Base-by-base conservation (phyloP, 2,329 filamentous ascomycete genomes). In the Diplocarpon mali region DNA sequence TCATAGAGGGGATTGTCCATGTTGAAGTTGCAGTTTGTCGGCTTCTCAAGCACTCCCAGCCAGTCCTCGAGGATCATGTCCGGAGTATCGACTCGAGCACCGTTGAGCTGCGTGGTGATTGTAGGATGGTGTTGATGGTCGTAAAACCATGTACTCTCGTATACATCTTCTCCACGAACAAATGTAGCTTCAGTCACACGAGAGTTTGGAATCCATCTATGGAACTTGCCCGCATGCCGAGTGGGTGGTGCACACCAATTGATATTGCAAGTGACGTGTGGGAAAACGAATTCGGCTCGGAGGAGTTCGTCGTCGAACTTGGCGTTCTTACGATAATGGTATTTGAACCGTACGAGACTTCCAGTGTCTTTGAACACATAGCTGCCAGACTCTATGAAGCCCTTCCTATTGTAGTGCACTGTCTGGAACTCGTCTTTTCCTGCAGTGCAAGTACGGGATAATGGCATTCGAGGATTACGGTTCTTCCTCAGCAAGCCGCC, bases 301-400 rank as follows among this genome's bases (percentile, higher is more conserved):
- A 76, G 64, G n/a, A 76, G 62, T 46, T 75, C 72, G 53, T 74
- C 72, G 17, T 69, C 70, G 45, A 70, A 73, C 30, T 66, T 68
- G 11, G 70, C 67, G 45, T 70, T 69, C 53, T 73, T 71, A 35
- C 72, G 68, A 55, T 76, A 75, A 50, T 70, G 67, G 44, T 71
- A 73, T 47, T 70, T 70, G 64, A 75, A 76, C 13, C 69, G 66
- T 13, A 74, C 64, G 10, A 73, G 54, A 45, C 73, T 75, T 2
- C 65, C 66, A 47, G 40, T 42, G 14, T 42, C 40, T 20, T 73
- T 67, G 45, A 67, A 69, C 49, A 73, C 64, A 53, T 72, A 74
- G 2, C 70, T 75, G 10, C 73, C 73, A 9, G 66, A 68, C 40
- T 70, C 65, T 35, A 76, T 65, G 36, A 73, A 69, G 14, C 73